phyloP scores from a whole-genome alignment of 345 rosid genomes.

The Geranium brycei region DNA sequence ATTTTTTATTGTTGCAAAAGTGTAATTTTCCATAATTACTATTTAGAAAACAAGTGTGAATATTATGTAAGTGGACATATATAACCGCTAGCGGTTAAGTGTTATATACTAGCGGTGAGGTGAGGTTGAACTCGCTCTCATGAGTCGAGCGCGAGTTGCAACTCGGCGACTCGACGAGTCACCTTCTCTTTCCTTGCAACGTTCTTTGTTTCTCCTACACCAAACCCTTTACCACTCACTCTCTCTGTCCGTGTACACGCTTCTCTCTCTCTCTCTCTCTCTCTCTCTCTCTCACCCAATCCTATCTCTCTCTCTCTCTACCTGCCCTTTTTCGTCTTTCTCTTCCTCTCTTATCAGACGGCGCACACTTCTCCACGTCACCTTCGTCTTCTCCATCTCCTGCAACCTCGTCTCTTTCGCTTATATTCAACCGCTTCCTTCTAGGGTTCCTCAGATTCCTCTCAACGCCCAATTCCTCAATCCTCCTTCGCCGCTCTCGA shows the following conservation, averaged over 20 bases:
- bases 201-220: constrained; percentile 1
- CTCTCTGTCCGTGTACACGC: constrained; percentile 9
- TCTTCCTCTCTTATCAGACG: constrained; percentile 38
- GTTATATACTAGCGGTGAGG: background rate
- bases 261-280: constrained; percentile 4
- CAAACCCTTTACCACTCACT: constrained; percentile 7
- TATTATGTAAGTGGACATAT: too few species aligned
- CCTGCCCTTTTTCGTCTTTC: constrained; percentile 64
- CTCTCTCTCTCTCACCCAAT: constrained; percentile 4
- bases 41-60: too few species aligned
- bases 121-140: background rate
- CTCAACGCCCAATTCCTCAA: background rate
- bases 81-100: background rate
- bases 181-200: background rate
- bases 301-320: constrained; percentile 7
- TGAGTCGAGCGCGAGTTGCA: background rate
- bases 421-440: constrained; percentile 11
- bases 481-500: background rate
- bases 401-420: constrained; percentile 16
- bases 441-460: constrained; percentile 47
- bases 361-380: constrained; percentile 55
- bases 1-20: too few species aligned
- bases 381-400: constrained; percentile 65
- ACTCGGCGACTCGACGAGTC: background rate
- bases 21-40: too few species aligned